Percentiles rank a stretch among this genome's conserved stretches.
phyloP scores from a whole-genome alignment of 2,329 filamentous ascomycete genomes.

The Xylaria sp. region DNA sequence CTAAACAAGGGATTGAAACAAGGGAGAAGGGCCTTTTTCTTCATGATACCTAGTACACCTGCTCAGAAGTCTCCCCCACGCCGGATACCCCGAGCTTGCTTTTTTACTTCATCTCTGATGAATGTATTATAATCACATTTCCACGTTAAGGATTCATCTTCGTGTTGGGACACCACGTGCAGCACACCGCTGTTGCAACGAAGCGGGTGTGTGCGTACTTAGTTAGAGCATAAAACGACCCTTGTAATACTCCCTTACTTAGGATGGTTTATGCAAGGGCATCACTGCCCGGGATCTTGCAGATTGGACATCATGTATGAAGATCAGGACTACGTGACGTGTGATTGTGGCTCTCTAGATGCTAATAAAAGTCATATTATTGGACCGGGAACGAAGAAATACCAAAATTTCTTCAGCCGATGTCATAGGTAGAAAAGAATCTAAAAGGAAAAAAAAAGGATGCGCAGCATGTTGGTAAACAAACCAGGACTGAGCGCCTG shows the following conservation, averaged over 20 bases:
- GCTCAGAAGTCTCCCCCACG: background rate
- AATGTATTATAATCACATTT: background rate
- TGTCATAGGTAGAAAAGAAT: background rate
- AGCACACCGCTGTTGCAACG: background rate
- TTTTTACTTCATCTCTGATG: too few relatives aligned
- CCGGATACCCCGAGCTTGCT: conserved; percentile 1
- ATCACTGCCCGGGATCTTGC: conserved; percentile 1
- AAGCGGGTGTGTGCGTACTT: background rate
- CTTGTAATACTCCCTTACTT: conserved; percentile 3
- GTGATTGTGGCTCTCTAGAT: background rate
- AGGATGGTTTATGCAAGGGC: conserved; percentile 9
- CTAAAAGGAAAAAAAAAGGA: background rate
- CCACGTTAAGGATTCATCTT: background rate
- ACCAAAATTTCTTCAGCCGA: background rate
- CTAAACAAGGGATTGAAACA: background rate
- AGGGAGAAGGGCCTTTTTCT: background rate
- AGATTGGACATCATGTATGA: background rate
- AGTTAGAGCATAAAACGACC: background rate
- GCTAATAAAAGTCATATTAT: conserved; percentile 10
- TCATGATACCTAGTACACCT: background rate
- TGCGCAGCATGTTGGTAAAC: background rate
- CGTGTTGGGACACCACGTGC: background rate
- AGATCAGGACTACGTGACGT: background rate
- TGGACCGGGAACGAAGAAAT: conserved; percentile 27
- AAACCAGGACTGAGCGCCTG: background rate